phyloP scores from a whole-genome alignment of 805 yeast species.

The Candida tammaniensis region DNA sequence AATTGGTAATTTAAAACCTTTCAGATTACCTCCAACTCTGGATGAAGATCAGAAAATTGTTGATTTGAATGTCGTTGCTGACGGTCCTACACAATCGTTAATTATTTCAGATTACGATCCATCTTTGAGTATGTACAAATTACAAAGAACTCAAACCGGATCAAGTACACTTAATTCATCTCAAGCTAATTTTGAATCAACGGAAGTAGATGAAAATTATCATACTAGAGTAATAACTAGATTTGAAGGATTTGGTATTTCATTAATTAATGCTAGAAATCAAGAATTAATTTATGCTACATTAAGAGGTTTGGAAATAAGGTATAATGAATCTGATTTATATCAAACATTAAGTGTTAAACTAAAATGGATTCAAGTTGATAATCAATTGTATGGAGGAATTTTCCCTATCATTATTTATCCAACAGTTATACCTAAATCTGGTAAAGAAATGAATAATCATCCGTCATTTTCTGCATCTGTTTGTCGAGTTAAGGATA shows the following conservation, averaged over 20 bases:
- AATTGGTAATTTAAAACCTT: constrained; percentile 87
- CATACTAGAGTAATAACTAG: constrained; percentile 54
- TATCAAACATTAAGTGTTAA: constrained; percentile 79
- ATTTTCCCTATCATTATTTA: constrained; percentile 83
- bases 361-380: constrained; percentile 92
- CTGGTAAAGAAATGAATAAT: constrained; percentile 73
- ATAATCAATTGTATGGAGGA: constrained; percentile 87
- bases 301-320: constrained; percentile 73
- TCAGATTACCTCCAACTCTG: constrained; percentile 60
- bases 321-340: constrained; percentile 78
- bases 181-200: constrained; percentile 53
- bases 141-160: constrained; percentile 26
- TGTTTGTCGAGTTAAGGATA: constrained; percentile 79
- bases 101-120: constrained; percentile 83
- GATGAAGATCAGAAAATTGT: constrained; percentile 50
- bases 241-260: constrained; percentile 84
- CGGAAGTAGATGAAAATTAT: constrained; percentile 52
- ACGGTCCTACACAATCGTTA: constrained; percentile 90
- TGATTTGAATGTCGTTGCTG: constrained; percentile 90
- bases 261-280: constrained; percentile 66
- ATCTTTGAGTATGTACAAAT: constrained; percentile 68
- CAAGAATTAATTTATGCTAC: constrained; percentile 86
- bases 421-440: constrained; percentile 87
- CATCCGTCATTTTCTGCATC: constrained; percentile 93
- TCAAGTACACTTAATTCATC: constrained; percentile 26